Percentiles rank a stretch among this genome's conserved stretches.
Conservation (phyloP, 148 eudicot species). For the Rhododendron ovatum region DNA sequence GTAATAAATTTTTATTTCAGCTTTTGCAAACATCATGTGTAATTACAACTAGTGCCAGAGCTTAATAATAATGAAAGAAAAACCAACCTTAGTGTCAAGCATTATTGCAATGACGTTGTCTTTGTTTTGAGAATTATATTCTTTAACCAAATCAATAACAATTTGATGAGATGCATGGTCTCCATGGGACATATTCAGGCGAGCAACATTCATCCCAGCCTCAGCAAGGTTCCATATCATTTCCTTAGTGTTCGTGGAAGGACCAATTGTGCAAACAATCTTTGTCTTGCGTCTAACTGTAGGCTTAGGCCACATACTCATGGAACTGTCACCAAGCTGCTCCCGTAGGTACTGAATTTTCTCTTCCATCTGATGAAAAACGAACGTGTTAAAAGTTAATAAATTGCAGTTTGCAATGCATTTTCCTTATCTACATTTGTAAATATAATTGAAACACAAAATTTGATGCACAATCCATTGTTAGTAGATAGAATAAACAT, state of each 20-base stretch:
- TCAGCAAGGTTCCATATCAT: slow-evolving; percentile 98
- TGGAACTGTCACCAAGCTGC: slow-evolving; percentile 45
- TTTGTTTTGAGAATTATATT: slow-evolving; percentile 81
- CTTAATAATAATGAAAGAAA: neutral
- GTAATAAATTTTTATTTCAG: neutral
- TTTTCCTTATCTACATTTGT: neutral
- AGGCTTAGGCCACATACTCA: slow-evolving; percentile 70
- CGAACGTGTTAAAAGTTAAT: neutral
- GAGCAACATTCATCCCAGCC: slow-evolving; percentile 98
- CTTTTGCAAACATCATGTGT: neutral
- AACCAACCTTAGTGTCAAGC: slow-evolving; percentile 88
- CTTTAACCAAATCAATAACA: slow-evolving; percentile 93
- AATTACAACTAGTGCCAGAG: neutral
- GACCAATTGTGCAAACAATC: slow-evolving; percentile 97
- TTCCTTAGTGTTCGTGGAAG: slow-evolving; percentile 83
- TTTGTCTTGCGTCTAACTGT: slow-evolving; percentile 76
- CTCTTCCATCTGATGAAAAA: slow-evolving; percentile 40
- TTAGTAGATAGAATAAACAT: neutral
- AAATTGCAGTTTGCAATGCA: neutral
- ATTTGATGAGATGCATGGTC: slow-evolving; percentile 97
- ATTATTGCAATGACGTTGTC: slow-evolving; percentile 96
- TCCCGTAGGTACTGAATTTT: slow-evolving; percentile 40
- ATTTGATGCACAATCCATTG: neutral
- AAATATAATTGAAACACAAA: neutral
- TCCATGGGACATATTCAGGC: slow-evolving; percentile 96